Evolutionary conservation across 2,329 filamentous ascomycete species (phyloP), one percentile per base, ranked within the genome.

Genomic region (Lachnellula willkommii): DNA sequence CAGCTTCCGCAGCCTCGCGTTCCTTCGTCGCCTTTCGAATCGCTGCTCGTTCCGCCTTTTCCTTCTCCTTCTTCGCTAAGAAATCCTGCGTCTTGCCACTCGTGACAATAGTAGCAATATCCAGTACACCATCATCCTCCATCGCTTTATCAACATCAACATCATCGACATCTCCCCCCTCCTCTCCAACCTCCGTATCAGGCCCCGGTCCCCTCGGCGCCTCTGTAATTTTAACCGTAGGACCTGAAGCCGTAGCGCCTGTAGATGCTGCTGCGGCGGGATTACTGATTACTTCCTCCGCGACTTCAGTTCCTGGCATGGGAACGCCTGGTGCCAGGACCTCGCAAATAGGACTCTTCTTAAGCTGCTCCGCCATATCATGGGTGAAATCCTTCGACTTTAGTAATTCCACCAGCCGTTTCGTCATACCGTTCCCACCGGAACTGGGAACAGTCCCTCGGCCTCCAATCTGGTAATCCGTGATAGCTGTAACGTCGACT

Each of bases 401-500:
- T 43, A 97, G 75, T 56, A 94, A 76, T 63, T 86, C 79, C 46
- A 84, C 71, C 42, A 97, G 77, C 57, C 83, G 80, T 64, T 82
- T 79, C 0, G 93, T 97, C 76, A 97, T 90, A 2, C 88, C 84
- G 65, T 96, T 88, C 50, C 94, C 94, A 61, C 94, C 94, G 58
- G 90, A 94, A 57, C 65, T 75, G 52, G 80, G 67, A 63, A 88
- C 73, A 69, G 82, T 71, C 69, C 87, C 73, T 79, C 82, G 72
- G 68, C 83, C 79, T 68, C 84, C 75, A 73, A 89, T 79, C 72
- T 91, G 79, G 66, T 89, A 93, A 60, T 97, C 93, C 56, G 87
- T 85, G 50, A 99, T 84, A 55, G 92, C 93, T 1, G 91, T 95
- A 20, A 99, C 83, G 66, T 99, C 92, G 24, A 93, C 90, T 75